Conservation (phyloP, 805 yeast species). For the Candida sakaeoensis region DNA sequence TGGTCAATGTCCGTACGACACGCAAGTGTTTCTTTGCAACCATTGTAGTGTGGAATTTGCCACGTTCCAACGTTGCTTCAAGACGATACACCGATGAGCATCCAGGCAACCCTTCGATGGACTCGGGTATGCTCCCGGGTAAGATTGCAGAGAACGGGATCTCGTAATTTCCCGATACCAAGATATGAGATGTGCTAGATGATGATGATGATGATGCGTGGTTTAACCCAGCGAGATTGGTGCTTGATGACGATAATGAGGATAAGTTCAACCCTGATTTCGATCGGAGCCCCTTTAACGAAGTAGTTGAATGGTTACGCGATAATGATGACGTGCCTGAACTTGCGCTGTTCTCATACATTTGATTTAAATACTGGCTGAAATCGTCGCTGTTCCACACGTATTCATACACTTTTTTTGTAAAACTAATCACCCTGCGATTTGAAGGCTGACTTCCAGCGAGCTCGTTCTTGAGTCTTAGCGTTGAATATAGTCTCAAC, state of each 20-base stretch:
- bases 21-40: conserved; percentile 68
- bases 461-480: conserved; percentile 58
- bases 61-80: conserved; percentile 79
- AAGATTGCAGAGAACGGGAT: conserved; percentile 82
- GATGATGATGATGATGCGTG: conserved; percentile 10
- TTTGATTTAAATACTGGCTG: conserved; percentile 33
- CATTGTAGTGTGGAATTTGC: conserved; percentile 67
- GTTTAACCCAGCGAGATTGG: conserved; percentile 21
- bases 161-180: conserved; percentile 78
- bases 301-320: conserved; percentile 40
- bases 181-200: conserved; percentile 27
- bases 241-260: conserved; percentile 16
- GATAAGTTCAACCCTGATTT: conserved; percentile 29
- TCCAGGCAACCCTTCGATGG: conserved; percentile 85
- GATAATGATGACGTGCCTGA: conserved; percentile 23
- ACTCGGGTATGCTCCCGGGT: conserved; percentile 83
- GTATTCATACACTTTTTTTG: conserved; percentile 68
- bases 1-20: conserved; percentile 79
- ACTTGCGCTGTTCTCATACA: conserved; percentile 26
- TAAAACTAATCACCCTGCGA: conserved; percentile 39
- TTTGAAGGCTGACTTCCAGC: conserved; percentile 41
- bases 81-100: conserved; percentile 69
- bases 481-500: conserved; percentile 62
- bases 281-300: conserved; percentile 32
- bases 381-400: conserved; percentile 71